Conservation (phyloP, 2,329 filamentous ascomycete genomes). For the Fusarium floridanum region DNA sequence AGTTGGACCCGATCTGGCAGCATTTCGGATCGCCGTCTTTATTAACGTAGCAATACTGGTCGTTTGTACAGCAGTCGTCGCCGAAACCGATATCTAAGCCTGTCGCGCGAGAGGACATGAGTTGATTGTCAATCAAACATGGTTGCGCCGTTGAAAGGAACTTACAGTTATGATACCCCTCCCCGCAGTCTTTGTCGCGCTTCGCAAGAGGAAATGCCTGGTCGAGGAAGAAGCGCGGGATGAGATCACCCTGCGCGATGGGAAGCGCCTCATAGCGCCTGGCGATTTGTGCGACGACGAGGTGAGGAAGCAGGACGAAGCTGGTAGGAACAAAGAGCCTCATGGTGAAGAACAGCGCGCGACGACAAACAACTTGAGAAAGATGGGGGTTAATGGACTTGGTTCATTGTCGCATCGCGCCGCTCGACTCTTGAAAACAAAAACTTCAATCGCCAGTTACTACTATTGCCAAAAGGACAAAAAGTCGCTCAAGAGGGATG, state of each 20-base stretch:
- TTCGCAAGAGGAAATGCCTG: slow-evolving; percentile 46
- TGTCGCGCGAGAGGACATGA: slow-evolving; percentile 33
- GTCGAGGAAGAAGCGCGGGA: slow-evolving; percentile 49
- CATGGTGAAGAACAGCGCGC: slow-evolving; percentile 29
- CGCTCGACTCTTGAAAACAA: neutral
- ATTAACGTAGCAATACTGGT: slow-evolving; percentile 61
- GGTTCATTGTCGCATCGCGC: slow-evolving; percentile 28
- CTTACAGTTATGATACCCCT: slow-evolving; percentile 51
- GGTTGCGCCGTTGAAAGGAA: neutral
- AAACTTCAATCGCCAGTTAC: neutral
- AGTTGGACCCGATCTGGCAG: slow-evolving; percentile 59
- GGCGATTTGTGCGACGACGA: slow-evolving; percentile 25
- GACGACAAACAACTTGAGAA: neutral
- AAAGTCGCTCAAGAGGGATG: neutral
- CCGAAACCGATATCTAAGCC: slow-evolving; percentile 58
- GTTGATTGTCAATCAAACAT: neutral
- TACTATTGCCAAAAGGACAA: neutral
- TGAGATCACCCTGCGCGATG: slow-evolving; percentile 45
- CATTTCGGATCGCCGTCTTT: slow-evolving; percentile 51
- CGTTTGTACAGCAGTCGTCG: slow-evolving; percentile 58
- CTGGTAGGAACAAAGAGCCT: slow-evolving; percentile 19
- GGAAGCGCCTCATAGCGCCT: slow-evolving; percentile 39
- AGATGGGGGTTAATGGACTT: neutral
- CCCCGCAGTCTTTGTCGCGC: slow-evolving; percentile 46
- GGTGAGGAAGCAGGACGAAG: slow-evolving; percentile 25